Evolutionary conservation across 192 early-diverging fungal species (phyloP), one percentile per base, ranked within the genome.

Genomic region (Linnemannia zychae): DNA sequence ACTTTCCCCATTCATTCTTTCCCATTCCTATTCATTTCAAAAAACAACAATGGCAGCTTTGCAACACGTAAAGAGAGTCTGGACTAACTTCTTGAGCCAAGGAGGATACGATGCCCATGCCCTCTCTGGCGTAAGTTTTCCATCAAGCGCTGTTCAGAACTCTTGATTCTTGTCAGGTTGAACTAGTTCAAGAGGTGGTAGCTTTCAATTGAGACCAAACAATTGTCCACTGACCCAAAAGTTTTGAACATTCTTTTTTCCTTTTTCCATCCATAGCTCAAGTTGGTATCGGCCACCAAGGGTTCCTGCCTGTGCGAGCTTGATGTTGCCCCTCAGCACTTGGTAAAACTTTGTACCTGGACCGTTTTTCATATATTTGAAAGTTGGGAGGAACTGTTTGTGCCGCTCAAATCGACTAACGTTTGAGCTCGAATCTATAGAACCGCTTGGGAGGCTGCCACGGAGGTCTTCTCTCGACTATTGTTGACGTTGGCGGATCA

Each of bases 401-500:
- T 22, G 46, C 46, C 6, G 3, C 36, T 68, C 13, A 31, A 12
- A 36, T 28, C 28, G 17, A 49, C 66, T n/a, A 17, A 68, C 15
- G n/a, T 60, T 65, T 24, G 28, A 46, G 20, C 16, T 47, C n/a
- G n/a, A n/a, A 3, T 69, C 67, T 52, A 50, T 76, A 92, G 91
- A 92, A 92, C 72, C 82, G 89, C 38, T 73, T 91, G 2, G 68
- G 81, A 48, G 78, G 84, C 36, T 79, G 88, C 20, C 91, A 92
- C 77, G 91, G 91, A 52, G 91, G 91, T 33, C 53, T 92, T 28
- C 78, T 89, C n/a, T 85, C 88, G 65, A 90, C 90, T 7, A 84
- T 90, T 63, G 88, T 92, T 63, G 91, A 91, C 75, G 74, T 90
- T 50, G 90, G 89, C 33, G 91, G 91, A 3, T 91, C 91, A 28